phyloP scores from a whole-genome alignment of 1,284 basidiomycete genomes.

The Apiotrichum brassicae region DNA sequence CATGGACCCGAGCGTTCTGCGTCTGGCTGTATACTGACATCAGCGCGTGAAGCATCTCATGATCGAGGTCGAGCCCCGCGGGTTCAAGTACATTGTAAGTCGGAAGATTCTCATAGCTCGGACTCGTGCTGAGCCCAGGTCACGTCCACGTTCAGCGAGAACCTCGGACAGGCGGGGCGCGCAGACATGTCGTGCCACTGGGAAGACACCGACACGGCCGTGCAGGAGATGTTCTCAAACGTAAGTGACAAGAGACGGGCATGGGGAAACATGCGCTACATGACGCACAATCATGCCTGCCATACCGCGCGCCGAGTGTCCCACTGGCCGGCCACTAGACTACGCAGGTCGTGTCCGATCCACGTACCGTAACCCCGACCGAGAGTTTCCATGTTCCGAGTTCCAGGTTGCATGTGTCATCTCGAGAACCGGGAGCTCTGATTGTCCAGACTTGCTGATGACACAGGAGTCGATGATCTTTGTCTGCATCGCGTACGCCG shows the following conservation, averaged over 20 bases:
- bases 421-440: no score
- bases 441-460: neutral
- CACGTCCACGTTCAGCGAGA: slow-evolving; percentile 37
- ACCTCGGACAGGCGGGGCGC: slow-evolving; percentile 41
- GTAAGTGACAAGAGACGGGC: slow-evolving; percentile 16
- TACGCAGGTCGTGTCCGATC: no score
- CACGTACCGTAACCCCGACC: no score
- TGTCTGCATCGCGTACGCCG: slow-evolving; percentile 39
- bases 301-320: no score
- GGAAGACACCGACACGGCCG: slow-evolving; percentile 40
- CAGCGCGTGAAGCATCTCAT: slow-evolving; percentile 40
- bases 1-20: no score
- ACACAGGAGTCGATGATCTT: slow-evolving; percentile 39
- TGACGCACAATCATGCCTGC: no score
- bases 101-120: neutral
- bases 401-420: no score
- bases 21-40: no score
- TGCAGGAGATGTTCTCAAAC: slow-evolving; percentile 44
- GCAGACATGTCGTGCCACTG: slow-evolving; percentile 46
- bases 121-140: slow-evolving; percentile 16
- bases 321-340: no score
- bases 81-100: slow-evolving; percentile 44
- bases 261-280: no score
- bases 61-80: slow-evolving; percentile 38
- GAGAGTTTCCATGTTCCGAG: no score